Evolutionary conservation across 257 asterid genomes (phyloP).

Genomic region (Forsythia viridissima): DNA sequence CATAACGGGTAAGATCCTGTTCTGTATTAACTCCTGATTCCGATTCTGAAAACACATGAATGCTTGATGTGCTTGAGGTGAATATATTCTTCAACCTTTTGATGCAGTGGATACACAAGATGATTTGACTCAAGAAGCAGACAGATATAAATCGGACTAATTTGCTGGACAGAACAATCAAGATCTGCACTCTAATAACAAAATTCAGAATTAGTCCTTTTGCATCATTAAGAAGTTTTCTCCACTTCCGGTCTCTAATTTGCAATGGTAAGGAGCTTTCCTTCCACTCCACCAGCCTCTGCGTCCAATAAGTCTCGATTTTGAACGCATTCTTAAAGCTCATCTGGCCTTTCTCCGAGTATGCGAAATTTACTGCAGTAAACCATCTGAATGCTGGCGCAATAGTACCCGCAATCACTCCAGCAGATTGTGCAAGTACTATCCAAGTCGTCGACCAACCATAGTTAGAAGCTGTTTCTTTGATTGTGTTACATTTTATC

Average conservation of each 20-base stretch:
- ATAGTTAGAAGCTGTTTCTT: constrained; percentile 27
- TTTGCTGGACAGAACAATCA: constrained; percentile 37
- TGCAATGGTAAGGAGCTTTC: constrained; percentile 32
- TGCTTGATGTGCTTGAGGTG: not conserved
- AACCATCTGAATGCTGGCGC: constrained; percentile 43
- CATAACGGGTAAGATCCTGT: constrained; percentile 31
- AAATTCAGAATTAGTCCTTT: constrained; percentile 34
- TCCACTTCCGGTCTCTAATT: constrained; percentile 31
- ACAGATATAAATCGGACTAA: constrained; percentile 27
- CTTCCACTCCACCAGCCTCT: constrained; percentile 46
- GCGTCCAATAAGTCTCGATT: constrained; percentile 43
- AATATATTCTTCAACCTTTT: constrained; percentile 4
- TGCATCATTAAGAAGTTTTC: constrained; percentile 33
- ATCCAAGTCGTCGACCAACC: constrained; percentile 33
- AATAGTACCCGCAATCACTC: constrained; percentile 35
- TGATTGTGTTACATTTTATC: not conserved
- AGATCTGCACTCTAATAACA: constrained; percentile 33
- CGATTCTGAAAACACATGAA: constrained; percentile 27
- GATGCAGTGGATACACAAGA: constrained; percentile 20
- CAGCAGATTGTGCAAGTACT: constrained; percentile 34
- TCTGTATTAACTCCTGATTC: constrained; percentile 3
- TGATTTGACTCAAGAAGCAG: constrained; percentile 21
- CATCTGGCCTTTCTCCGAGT: not conserved
- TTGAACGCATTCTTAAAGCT: constrained; percentile 12
- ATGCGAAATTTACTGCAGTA: constrained; percentile 20